Evolutionary conservation across 2,329 filamentous ascomycete genomes (phyloP).

Genomic region (Hypoxylon sp.): DNA sequence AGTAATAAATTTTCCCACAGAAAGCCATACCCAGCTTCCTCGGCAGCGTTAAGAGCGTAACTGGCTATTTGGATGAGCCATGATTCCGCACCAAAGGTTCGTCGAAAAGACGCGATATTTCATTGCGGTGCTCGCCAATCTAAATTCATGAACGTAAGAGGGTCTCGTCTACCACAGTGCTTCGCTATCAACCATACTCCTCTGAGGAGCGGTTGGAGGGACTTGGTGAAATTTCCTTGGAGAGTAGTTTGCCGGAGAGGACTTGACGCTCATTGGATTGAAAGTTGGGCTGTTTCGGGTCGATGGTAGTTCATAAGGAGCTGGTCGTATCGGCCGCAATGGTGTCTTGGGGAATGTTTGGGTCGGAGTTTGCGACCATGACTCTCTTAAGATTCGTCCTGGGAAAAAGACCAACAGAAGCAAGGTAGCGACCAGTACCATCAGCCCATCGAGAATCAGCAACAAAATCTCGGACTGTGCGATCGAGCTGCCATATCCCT

Average conservation of each 20-base stretch:
- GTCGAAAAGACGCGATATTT: not conserved
- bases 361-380: slow-evolving; percentile 38
- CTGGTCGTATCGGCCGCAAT: slow-evolving; percentile 38
- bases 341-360: slow-evolving; percentile 38
- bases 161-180: slow-evolving; percentile 50
- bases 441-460: slow-evolving; percentile 50
- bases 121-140: no score
- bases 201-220: slow-evolving; percentile 33
- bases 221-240: slow-evolving; percentile 31
- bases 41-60: not conserved
- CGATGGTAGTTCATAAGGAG: slow-evolving; percentile 43
- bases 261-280: slow-evolving; percentile 42
- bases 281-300: slow-evolving; percentile 39
- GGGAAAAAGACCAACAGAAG: slow-evolving; percentile 50
- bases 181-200: slow-evolving; percentile 52
- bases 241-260: slow-evolving; percentile 28
- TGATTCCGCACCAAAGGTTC: no score
- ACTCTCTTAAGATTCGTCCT: slow-evolving; percentile 46
- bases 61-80: not conserved
- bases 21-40: not conserved
- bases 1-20: slow-evolving; percentile 3
- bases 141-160: no score
- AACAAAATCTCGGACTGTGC: slow-evolving; percentile 49
- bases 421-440: slow-evolving; percentile 47
- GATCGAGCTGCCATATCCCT: slow-evolving; percentile 47